These are phyloP conservation scores for Moesziomyces sp. DNA, from an alignment of 1,284 basidiomycete genomes.

Conservation along the genomic window DNA sequence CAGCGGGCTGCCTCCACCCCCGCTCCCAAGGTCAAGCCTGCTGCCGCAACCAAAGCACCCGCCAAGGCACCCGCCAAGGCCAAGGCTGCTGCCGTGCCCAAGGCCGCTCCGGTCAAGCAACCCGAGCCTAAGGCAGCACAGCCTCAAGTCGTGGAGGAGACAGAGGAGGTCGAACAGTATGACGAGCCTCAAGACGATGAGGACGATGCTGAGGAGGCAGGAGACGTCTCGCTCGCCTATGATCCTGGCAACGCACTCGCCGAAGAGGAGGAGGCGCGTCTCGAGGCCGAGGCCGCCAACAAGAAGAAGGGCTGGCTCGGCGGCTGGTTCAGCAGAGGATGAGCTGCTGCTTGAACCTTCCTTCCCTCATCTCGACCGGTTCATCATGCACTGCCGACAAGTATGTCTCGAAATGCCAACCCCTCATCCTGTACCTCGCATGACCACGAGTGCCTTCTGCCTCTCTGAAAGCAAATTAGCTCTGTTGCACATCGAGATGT, in stretches of 20 bases:
- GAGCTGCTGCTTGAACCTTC: too few species aligned
- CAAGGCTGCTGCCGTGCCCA: conserved; percentile 13
- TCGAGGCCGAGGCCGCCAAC: conserved; percentile 34
- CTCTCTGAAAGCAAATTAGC: too few species aligned
- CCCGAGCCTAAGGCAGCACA: conserved; percentile 14
- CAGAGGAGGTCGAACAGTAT: conserved; percentile 31
- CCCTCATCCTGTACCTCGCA: neutral
- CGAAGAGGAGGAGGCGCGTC: conserved; percentile 56
- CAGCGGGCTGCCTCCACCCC: conserved; percentile 15
- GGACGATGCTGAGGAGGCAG: conserved; percentile 25
- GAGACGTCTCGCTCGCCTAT: conserved; percentile 43
- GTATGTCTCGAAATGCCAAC: neutral
- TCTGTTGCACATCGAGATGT: too few species aligned
- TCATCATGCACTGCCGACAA: neutral
- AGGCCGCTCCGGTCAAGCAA: conserved; percentile 13
- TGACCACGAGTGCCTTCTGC: too few species aligned
- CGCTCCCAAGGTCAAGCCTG: conserved; percentile 10
- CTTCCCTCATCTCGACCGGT: neutral
- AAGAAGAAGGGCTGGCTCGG: conserved; percentile 62
- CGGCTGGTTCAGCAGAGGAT: conserved; percentile 60
- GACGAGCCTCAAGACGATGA: conserved; percentile 23
- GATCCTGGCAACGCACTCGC: conserved; percentile 54
- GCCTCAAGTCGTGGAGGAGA: conserved; percentile 3
- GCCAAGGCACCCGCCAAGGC: neutral
- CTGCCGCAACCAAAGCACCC: conserved; percentile 1